Evolutionary conservation across 495 filamentous ascomycete species (phyloP).

Genomic region (Aspergillus panamensis): DNA sequence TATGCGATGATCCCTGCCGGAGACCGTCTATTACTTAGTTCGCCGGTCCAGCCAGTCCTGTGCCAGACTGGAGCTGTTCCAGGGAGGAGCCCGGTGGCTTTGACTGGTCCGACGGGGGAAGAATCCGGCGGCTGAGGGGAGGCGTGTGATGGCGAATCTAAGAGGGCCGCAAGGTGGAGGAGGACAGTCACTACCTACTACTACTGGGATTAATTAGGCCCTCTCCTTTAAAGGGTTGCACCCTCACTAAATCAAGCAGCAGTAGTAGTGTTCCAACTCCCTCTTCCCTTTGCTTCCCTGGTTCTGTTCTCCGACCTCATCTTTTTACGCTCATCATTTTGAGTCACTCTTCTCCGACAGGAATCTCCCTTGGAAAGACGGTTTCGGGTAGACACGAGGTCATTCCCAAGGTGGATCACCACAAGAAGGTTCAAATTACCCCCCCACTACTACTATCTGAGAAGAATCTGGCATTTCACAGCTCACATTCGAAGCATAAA

Average conservation of each 20-base stretch:
- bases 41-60: not conserved
- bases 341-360: not conserved
- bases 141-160: not conserved
- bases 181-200: too few species aligned
- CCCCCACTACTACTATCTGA: too few species aligned
- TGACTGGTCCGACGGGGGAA: slow-evolving; percentile 2
- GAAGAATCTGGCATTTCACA: too few species aligned
- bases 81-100: not conserved
- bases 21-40: slow-evolving; percentile 10
- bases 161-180: not conserved
- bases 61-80: not conserved
- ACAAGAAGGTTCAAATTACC: slow-evolving; percentile 11
- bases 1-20: slow-evolving; percentile 23
- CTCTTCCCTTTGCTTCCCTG: too few species aligned
- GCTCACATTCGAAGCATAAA: too few species aligned
- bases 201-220: too few species aligned
- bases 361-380: slow-evolving; percentile 4
- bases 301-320: too few species aligned
- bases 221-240: too few species aligned
- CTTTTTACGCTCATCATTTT: not conserved
- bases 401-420: slow-evolving; percentile 8
- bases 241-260: too few species aligned
- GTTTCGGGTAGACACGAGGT: slow-evolving; percentile 28
- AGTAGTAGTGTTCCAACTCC: too few species aligned
- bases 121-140: not conserved